phyloP scores from a whole-genome alignment of 2,329 filamentous ascomycete species.

The Phaeosphaeriaceae sp. region DNA sequence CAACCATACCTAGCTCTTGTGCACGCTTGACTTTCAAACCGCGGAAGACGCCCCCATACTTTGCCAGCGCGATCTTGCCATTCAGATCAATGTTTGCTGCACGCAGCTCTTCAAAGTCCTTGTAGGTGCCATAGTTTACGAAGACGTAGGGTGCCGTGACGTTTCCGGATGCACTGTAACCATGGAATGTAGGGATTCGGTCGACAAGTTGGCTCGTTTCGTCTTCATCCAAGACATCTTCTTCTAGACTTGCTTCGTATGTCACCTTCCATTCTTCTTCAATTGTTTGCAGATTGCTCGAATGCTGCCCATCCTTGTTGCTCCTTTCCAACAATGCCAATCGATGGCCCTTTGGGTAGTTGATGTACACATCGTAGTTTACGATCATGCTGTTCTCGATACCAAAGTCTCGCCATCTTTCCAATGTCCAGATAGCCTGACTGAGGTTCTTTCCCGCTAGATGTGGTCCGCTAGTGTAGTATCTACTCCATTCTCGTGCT shows the following conservation, averaged over 20 bases:
- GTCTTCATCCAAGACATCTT: slow-evolving; percentile 85
- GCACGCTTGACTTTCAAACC: slow-evolving; percentile 93
- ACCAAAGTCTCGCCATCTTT: slow-evolving; percentile 58
- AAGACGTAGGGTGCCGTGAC: slow-evolving; percentile 87
- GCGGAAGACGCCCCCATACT: slow-evolving; percentile 86
- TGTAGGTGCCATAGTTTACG: slow-evolving; percentile 87
- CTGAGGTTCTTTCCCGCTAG: slow-evolving; percentile 59
- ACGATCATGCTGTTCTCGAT: slow-evolving; percentile 53
- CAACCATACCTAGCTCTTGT: slow-evolving; percentile 87
- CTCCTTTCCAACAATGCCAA: slow-evolving; percentile 52
- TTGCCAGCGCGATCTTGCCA: slow-evolving; percentile 86
- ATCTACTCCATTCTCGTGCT: slow-evolving; percentile 56
- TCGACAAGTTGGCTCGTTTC: slow-evolving; percentile 74
- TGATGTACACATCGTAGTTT: slow-evolving; percentile 59
- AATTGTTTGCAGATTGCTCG: slow-evolving; percentile 28
- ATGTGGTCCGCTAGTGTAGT: slow-evolving; percentile 59
- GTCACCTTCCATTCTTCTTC: slow-evolving; percentile 63
- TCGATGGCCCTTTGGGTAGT: slow-evolving; percentile 57
- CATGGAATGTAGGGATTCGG: slow-evolving; percentile 88
- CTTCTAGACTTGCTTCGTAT: slow-evolving; percentile 82
- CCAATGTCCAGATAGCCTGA: slow-evolving; percentile 59
- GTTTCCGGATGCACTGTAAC: slow-evolving; percentile 91
- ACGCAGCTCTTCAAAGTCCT: slow-evolving; percentile 82
- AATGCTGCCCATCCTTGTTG: slow-evolving; percentile 62
- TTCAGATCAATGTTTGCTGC: slow-evolving; percentile 75